Evolutionary conservation across 73 alveolate genomes (phyloP), one percentile per base, ranked within the genome.

Genomic region (Paramecium octaurelia): DNA sequence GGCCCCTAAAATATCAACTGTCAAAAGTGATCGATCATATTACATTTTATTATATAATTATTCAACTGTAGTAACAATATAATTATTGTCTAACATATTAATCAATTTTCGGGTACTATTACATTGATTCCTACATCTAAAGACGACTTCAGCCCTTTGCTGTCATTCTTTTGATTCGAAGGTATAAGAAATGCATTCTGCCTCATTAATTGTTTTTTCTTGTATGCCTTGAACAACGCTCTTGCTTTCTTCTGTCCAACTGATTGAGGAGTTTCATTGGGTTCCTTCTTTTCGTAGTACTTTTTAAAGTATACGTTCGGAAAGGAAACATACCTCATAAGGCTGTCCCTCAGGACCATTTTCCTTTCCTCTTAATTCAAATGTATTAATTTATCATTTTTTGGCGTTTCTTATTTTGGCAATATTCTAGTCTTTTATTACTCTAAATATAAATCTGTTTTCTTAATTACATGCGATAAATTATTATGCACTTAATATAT

Each of bases 1-100:
- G 8, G 91, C 91, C 0, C 91, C 91, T 20, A 7, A 20, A 24
- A 80, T 80, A 80, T 80, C 91, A 14, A 80, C 91, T 4, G 91
- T 80, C 31, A 80, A 42, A 20, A 80, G 75, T 18, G 91, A 80
- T n/a, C 91, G 8, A 46, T 80, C 91, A 24, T 44, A 64, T 27
- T 64, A 80, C 60, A 38, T 38, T 38, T n/a, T 38, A 21, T 29
- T 75, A 12, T 75, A 54, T 54, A n/a, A 54, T 29, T 29, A 75
- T 14, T 38, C 6, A 3, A 75, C 38, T 34, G 6, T 75, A n/a
- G 14, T 54, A 54, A 54, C 18, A 18, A 3, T 54, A 1, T 4
- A 54, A 3, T 54, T 18, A 54, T 18, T 2, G 0, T 18, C 5
- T 3, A 1, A 54, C 6, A n/a, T 0, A 18, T 18, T 54, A 18